Percentiles rank a stretch among this genome's conserved stretches.
Conservation (phyloP, 345 rosid genomes). For the Luvunga scandens region DNA sequence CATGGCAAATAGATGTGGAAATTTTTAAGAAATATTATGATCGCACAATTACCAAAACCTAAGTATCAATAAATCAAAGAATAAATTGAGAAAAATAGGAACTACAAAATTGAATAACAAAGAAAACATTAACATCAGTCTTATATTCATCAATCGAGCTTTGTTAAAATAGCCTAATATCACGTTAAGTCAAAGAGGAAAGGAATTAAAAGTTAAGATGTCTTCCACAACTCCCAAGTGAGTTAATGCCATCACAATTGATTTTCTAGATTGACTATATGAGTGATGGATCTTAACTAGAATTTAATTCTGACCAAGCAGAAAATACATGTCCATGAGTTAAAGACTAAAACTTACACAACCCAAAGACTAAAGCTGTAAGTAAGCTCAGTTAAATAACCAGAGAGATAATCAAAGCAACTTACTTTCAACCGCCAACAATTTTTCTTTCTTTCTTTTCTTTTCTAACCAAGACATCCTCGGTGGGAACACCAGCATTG, state of each 20-base stretch:
- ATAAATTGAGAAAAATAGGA: background rate
- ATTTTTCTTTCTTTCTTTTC: background rate
- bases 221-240: background rate
- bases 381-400: background rate
- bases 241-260: background rate
- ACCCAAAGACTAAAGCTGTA: background rate
- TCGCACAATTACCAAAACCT: background rate
- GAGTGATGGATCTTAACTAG: background rate
- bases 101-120: background rate
- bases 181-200: background rate
- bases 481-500: background rate
- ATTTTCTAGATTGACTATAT: background rate
- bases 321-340: background rate
- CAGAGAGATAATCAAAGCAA: background rate
- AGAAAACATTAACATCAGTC: background rate
- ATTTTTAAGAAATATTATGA: background rate
- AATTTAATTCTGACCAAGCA: background rate
- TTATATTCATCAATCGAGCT: background rate
- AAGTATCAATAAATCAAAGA: background rate
- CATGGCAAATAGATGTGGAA: conserved; percentile 13
- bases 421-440: background rate
- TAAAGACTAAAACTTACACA: background rate
- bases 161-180: background rate
- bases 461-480: background rate
- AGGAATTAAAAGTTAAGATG: background rate